Percentiles rank a stretch among this genome's conserved stretches.
phyloP scores from a whole-genome alignment of 169 alveolate genomes.

The Cryptosporidium ubiquitum region DNA sequence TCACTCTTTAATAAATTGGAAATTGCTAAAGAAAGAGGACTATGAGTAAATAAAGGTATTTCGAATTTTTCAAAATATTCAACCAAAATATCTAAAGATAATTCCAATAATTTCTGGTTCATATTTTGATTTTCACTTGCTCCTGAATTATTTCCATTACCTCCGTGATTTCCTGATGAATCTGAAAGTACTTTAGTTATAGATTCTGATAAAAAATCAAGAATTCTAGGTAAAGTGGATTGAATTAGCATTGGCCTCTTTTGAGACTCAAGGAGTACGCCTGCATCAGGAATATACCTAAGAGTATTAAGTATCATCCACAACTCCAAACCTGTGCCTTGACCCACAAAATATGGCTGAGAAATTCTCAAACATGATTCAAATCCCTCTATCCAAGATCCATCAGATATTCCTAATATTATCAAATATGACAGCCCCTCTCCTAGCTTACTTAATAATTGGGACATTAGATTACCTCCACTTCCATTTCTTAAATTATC shows the following conservation, averaged over 20 bases:
- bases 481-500: background rate
- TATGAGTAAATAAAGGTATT: slow-evolving; percentile 37
- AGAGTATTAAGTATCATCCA: slow-evolving; percentile 47
- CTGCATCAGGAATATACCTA: slow-evolving; percentile 65
- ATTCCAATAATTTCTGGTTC: slow-evolving; percentile 24
- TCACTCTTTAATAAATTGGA: slow-evolving; percentile 26
- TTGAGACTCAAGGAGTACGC: slow-evolving; percentile 1
- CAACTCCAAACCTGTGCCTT: slow-evolving; percentile 15
- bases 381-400: slow-evolving; percentile 55
- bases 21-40: slow-evolving; percentile 20
- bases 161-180: background rate
- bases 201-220: slow-evolving; percentile 52
- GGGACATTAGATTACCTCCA: background rate
- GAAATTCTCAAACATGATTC: slow-evolving; percentile 48
- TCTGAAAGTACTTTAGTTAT: background rate
- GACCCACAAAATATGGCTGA: slow-evolving; percentile 30
- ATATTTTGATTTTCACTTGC: background rate
- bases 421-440: slow-evolving; percentile 60
- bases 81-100: slow-evolving; percentile 24
- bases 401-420: slow-evolving; percentile 23
- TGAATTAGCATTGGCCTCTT: slow-evolving; percentile 29
- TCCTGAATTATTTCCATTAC: background rate
- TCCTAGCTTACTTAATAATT: slow-evolving; percentile 36
- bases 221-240: slow-evolving; percentile 22
- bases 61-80: slow-evolving; percentile 73